A percentile compares a stretch with the other conserved stretches of the same genome.
These are phyloP conservation scores for Lachnellula occidentalis DNA, from an alignment of 2,329 filamentous ascomycete genomes.

Conservation along the genomic window DNA sequence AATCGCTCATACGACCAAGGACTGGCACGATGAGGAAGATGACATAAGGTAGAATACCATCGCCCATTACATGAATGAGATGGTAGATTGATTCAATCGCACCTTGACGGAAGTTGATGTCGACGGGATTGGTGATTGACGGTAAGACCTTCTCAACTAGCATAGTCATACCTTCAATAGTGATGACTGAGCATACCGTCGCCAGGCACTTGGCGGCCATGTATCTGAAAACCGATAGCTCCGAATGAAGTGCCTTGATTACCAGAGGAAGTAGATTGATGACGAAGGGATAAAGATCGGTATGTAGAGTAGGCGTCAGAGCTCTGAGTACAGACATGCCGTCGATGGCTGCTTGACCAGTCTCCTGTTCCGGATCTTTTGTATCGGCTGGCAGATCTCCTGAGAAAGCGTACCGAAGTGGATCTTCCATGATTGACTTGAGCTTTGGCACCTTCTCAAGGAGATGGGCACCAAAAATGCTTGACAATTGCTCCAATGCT, in stretches of 20 bases:
- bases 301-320: slow-evolving; percentile 82
- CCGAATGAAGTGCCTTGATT: slow-evolving; percentile 80
- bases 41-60: slow-evolving; percentile 90
- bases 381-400: slow-evolving; percentile 68
- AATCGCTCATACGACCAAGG: slow-evolving; percentile 95
- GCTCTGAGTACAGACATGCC: slow-evolving; percentile 89
- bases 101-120: slow-evolving; percentile 85
- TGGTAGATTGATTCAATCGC: slow-evolving; percentile 95
- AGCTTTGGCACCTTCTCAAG: slow-evolving; percentile 83
- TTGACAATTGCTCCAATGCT: slow-evolving; percentile 80
- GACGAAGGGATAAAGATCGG: slow-evolving; percentile 70
- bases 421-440: slow-evolving; percentile 72
- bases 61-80: slow-evolving; percentile 96
- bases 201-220: slow-evolving; percentile 96
- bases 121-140: slow-evolving; percentile 83
- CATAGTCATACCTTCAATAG: slow-evolving; percentile 91
- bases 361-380: slow-evolving; percentile 63
- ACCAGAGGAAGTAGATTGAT: slow-evolving; percentile 79
- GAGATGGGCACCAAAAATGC: slow-evolving; percentile 70
- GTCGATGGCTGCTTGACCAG: slow-evolving; percentile 91
- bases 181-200: slow-evolving; percentile 94
- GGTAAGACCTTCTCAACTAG: slow-evolving; percentile 90
- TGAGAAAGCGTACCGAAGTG: slow-evolving; percentile 69
- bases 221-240: slow-evolving; percentile 88
- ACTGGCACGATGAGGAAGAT: slow-evolving; percentile 98